Conservation (phyloP, 2,329 filamentous ascomycete genomes). For the Mariannaea sp. region DNA sequence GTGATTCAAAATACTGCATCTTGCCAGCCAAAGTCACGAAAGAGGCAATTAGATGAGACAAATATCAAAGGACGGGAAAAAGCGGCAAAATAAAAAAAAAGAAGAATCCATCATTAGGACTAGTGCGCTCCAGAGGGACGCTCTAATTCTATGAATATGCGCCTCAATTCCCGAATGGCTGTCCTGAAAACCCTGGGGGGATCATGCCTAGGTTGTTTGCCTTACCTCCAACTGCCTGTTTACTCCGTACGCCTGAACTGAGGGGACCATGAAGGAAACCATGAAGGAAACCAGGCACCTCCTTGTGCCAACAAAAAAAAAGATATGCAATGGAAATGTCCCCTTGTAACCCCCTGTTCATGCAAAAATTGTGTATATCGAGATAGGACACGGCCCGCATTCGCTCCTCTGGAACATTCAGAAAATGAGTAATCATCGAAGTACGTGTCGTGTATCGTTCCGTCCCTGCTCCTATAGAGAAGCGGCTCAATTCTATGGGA, state of each 20-base stretch:
- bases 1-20: background rate
- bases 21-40: background rate
- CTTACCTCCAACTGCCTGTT: background rate
- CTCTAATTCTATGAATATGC: slow-evolving; percentile 9
- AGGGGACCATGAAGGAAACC: too few relatives aligned
- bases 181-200: background rate
- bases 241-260: slow-evolving; percentile 32
- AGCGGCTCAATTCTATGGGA: too few relatives aligned
- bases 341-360: slow-evolving; percentile 29
- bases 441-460: too few relatives aligned
- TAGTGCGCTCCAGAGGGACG: background rate
- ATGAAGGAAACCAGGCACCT: slow-evolving; percentile 6
- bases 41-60: too few relatives aligned
- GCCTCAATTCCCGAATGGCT: background rate
- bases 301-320: slow-evolving; percentile 21
- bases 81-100: too few relatives aligned
- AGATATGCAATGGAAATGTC: slow-evolving; percentile 1
- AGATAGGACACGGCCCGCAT: too few relatives aligned
- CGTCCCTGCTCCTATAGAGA: too few relatives aligned
- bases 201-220: background rate
- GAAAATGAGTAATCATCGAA: too few relatives aligned
- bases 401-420: too few relatives aligned
- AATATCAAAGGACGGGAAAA: too few relatives aligned
- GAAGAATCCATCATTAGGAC: slow-evolving; percentile 8
- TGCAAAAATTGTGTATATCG: slow-evolving; percentile 38